A percentile compares a stretch with the other conserved stretches of the same genome.
Conservation (phyloP, 2,329 filamentous ascomycete genomes). For the Pseudogymnoascus sp. region DNA sequence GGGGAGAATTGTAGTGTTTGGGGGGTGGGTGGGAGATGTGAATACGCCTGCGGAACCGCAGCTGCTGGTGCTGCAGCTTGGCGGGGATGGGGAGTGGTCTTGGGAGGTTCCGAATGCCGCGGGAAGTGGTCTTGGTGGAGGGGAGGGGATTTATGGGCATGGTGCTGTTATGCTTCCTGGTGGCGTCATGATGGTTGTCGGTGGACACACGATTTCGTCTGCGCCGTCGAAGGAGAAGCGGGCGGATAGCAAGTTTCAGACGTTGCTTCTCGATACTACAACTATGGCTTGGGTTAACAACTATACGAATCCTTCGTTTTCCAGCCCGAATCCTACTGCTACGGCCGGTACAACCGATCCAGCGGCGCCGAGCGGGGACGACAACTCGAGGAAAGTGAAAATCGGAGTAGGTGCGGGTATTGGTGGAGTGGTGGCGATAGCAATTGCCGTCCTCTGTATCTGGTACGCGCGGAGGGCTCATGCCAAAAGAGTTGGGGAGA, state of each 20-base stretch:
- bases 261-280: conserved; percentile 54
- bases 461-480: conserved; percentile 44
- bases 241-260: conserved; percentile 30
- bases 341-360: conserved; percentile 24
- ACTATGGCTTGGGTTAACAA: conserved; percentile 50
- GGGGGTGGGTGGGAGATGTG: conserved; percentile 87
- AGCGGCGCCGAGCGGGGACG: conserved; percentile 15
- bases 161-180: conserved; percentile 57
- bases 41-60: conserved; percentile 72
- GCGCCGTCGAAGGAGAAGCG: conserved; percentile 24
- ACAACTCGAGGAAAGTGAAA: conserved; percentile 42
- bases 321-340: conserved; percentile 17
- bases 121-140: conserved; percentile 32
- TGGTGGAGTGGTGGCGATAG: conserved; percentile 40
- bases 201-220: conserved; percentile 48
- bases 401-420: conserved; percentile 60
- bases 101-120: conserved; percentile 56
- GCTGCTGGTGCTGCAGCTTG: conserved; percentile 68
- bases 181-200: conserved; percentile 62
- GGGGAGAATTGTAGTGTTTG: conserved; percentile 67
- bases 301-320: conserved; percentile 43
- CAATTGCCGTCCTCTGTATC: conserved; percentile 32
- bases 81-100: conserved; percentile 61
- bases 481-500: conserved; percentile 30
- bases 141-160: conserved; percentile 52